These are phyloP conservation scores for Polyrhizophydium stewartii DNA, from an alignment of 371 early-diverging fungal genomes.

Conservation along the genomic window DNA sequence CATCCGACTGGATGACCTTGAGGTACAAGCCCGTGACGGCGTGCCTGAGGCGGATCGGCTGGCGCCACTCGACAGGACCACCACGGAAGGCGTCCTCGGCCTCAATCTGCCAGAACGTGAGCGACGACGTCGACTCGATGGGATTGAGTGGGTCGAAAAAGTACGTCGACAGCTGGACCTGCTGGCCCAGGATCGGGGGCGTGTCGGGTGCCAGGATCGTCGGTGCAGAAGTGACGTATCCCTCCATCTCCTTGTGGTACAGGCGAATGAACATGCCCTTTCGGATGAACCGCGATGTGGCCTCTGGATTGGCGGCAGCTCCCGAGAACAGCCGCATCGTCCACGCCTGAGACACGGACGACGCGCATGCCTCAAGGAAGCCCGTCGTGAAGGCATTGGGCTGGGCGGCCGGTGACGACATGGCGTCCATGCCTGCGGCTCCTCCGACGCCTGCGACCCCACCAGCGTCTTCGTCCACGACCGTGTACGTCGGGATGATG, in stretches of 20 bases:
- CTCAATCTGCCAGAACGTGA: constrained; percentile 55
- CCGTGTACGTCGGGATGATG: no score
- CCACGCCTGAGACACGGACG: constrained; percentile 24
- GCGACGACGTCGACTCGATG: constrained; percentile 45
- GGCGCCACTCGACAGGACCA: constrained; percentile 40
- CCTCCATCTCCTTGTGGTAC: constrained; percentile 56
- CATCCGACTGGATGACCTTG: constrained; percentile 17
- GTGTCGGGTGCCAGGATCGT: neutral
- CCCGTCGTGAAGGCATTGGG: neutral
- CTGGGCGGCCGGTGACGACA: no score
- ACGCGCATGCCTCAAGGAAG: constrained; percentile 35
- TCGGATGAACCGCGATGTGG: neutral
- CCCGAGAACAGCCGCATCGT: constrained; percentile 13
- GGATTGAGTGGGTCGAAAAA: constrained; percentile 55
- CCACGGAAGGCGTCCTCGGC: constrained; percentile 28
- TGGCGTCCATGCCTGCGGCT: neutral
- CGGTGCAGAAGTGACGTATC: constrained; percentile 34
- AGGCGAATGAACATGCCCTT: constrained; percentile 44
- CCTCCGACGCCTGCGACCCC: no score
- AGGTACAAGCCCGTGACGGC: constrained; percentile 44
- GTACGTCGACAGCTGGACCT: constrained; percentile 32
- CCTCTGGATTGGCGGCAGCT: neutral
- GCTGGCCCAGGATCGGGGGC: neutral
- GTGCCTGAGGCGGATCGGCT: constrained; percentile 38
- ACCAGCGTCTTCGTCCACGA: no score